Percentiles rank a stretch among this genome's conserved stretches.
These are phyloP conservation scores for Ophiocordyceps camponoti-rufipedis DNA, from an alignment of 2,329 filamentous ascomycete genomes.

Conservation along the genomic window DNA sequence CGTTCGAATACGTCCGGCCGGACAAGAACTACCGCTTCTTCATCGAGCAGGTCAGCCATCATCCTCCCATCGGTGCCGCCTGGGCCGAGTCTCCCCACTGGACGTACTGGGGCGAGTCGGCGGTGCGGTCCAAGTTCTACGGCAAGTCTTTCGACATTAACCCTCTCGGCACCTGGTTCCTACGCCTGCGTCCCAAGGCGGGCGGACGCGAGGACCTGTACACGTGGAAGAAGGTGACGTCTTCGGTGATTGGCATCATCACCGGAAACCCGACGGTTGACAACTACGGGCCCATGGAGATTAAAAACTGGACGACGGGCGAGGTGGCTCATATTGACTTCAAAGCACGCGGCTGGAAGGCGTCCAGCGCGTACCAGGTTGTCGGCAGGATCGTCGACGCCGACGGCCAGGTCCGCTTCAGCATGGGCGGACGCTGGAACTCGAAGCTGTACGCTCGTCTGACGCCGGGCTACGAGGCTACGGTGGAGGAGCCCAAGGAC, in stretches of 20 bases:
- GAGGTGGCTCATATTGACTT: constrained; percentile 84
- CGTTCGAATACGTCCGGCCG: constrained; percentile 86
- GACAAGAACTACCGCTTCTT: constrained; percentile 98
- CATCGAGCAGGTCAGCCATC: constrained; percentile 94
- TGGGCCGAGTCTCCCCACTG: constrained; percentile 85
- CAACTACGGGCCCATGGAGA: constrained; percentile 92
- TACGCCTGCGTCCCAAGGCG: constrained; percentile 58
- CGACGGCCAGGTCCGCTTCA: constrained; percentile 67
- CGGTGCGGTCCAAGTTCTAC: constrained; percentile 92
- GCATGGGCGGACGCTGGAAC: constrained; percentile 89
- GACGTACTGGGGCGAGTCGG: constrained; percentile 95
- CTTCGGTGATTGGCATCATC: constrained; percentile 95
- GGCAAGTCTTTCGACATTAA: constrained; percentile 97
- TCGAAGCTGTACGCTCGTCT: constrained; percentile 89
- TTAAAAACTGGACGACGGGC: constrained; percentile 93
- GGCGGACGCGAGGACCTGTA: constrained; percentile 74
- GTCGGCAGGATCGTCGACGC: constrained; percentile 69
- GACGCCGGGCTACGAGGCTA: constrained; percentile 75
- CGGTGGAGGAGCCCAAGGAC: constrained; percentile 38
- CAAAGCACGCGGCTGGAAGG: constrained; percentile 91
- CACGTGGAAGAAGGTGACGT: constrained; percentile 98
- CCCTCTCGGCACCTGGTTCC: constrained; percentile 90
- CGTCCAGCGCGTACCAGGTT: constrained; percentile 76
- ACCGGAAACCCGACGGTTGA: constrained; percentile 93
- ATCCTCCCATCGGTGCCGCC: constrained; percentile 84